Base-by-base conservation (phyloP, 352 stramenopile genomes). In the Albugo laibachii region DNA sequence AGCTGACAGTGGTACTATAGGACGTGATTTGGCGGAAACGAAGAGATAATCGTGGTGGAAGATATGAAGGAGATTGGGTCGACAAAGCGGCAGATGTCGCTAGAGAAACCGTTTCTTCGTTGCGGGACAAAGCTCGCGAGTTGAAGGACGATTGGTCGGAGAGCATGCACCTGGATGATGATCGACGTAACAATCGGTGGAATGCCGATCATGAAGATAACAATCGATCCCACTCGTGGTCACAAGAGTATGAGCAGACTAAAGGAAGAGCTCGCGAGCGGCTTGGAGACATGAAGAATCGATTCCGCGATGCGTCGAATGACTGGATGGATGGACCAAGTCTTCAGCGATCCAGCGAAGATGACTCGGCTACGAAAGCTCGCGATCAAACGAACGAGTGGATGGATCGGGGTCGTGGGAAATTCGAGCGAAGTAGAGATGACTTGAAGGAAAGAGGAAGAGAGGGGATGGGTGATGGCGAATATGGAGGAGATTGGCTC, bases 31-130 rank as follows among this genome's bases (percentile, higher is more conserved):
- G 56, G 11, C 62, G 62, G 14, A 57, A 65, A 11, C 36, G 71
- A 24, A 43, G 51, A 5, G 57, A 64, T 39, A 50, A 40, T 37
- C 56, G 58, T 16, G 43, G 51, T 10, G 18, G 19, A 13, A 18
- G 18, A n/a, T 50, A 60, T 5, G 56, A 65, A 18, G 41, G 62
- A 45, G 59, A 53, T 37, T 81, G 71, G 71, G 79, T 81, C 64
- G 71, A 81, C 36, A 58, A 60, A 42, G 48, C 60, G 36, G 41
- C 38, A 3, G 55, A 57, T 36, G 49, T 53, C 11, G 38, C 41
- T 1, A 47, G 39, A 2, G 41, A 47, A 13, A 43, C 54, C 19
- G 41, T 45, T n/a, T 41, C 12, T 20, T 52, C 52, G 35, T 15
- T 55, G 11, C 54, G 45, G 48, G 53, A 41, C 16, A 50, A 59